Percentiles rank a stretch among this genome's conserved stretches.
Conservation (phyloP, 352 stramenopile genomes). For the Phytophthora vignae region DNA sequence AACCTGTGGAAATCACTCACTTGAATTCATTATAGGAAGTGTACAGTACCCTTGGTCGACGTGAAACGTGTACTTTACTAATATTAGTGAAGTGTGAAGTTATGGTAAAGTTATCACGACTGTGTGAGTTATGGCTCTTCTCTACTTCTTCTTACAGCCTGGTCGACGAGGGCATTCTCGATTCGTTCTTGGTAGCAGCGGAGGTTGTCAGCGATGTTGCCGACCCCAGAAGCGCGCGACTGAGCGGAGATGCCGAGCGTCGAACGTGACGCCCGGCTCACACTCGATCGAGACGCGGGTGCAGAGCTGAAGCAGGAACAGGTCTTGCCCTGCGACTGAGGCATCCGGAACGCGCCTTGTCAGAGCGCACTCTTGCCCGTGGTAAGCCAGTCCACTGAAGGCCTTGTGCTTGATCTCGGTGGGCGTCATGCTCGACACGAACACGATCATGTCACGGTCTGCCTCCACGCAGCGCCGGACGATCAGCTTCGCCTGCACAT, state of each 20-base stretch:
- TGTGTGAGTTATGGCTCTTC: neutral
- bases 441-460: constrained; percentile 19
- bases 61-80: neutral
- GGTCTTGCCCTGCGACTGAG: constrained; percentile 14
- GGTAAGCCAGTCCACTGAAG: constrained; percentile 11
- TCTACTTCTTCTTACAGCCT: neutral
- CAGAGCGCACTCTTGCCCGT: constrained; percentile 32
- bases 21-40: neutral
- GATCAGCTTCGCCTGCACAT: constrained; percentile 26
- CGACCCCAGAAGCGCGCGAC: constrained; percentile 50
- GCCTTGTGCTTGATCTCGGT: constrained; percentile 26
- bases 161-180: constrained; percentile 46
- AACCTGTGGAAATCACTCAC: neutral
- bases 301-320: constrained; percentile 55
- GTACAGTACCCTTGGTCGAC: neutral
- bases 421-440: constrained; percentile 13
- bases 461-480: constrained; percentile 20
- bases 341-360: constrained; percentile 35
- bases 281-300: constrained; percentile 54
- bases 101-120: no score
- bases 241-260: constrained; percentile 33
- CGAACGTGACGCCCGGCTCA: constrained; percentile 21
- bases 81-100: no score
- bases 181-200: constrained; percentile 43
- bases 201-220: constrained; percentile 39